Conservation (phyloP, 768 basidiomycete genomes). For the Thelephora aurantiotincta region DNA sequence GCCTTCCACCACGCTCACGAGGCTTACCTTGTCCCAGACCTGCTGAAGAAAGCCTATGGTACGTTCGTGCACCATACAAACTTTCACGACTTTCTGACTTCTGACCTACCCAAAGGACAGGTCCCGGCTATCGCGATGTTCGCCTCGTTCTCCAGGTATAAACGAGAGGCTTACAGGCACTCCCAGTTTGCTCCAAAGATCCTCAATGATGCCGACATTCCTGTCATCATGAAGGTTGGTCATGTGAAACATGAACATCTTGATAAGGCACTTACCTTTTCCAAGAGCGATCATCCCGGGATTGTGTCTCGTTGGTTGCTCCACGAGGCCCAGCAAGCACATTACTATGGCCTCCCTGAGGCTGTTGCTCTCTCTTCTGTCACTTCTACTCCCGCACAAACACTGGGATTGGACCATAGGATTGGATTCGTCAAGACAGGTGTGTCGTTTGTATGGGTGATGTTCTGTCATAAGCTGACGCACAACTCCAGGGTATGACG, state of each 20-base stretch:
- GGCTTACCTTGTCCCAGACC: conserved; percentile 65
- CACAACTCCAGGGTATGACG: conserved; percentile 44
- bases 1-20: conserved; percentile 74
- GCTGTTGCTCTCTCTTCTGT: conserved; percentile 46
- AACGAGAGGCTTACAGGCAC: conserved; percentile 44
- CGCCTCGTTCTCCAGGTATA: conserved; percentile 48
- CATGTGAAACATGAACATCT: neutral
- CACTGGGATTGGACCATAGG: conserved; percentile 53
- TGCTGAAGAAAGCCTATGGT: conserved; percentile 58
- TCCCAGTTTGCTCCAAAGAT: conserved; percentile 44
- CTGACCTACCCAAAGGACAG: conserved; percentile 8
- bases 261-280: neutral
- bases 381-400: conserved; percentile 46
- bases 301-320: conserved; percentile 51
- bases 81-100: neutral
- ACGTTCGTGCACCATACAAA: neutral
- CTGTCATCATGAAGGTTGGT: conserved; percentile 20
- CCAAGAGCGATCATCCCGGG: conserved; percentile 42
- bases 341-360: conserved; percentile 45
- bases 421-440: conserved; percentile 57
- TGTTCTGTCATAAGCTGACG: neutral
- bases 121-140: conserved; percentile 64
- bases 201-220: conserved; percentile 32
- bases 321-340: conserved; percentile 58
- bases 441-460: conserved; percentile 6